Evolutionary conservation across 1,284 basidiomycete genomes (phyloP).

Genomic region (Moesziomyces sp.): DNA sequence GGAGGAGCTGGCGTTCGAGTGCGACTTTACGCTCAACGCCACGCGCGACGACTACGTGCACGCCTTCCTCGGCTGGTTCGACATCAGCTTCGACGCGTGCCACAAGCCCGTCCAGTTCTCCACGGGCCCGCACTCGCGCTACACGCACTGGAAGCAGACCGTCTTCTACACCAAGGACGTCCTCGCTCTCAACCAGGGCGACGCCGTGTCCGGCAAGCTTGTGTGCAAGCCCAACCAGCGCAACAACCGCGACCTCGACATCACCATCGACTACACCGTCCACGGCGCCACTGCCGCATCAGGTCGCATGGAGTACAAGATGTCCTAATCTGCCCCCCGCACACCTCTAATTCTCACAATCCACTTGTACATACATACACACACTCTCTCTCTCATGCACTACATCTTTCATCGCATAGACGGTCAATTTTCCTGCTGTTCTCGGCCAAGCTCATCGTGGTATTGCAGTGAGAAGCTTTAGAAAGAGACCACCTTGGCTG

Average conservation of each 20-base stretch:
- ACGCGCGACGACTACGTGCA: constrained; percentile 93
- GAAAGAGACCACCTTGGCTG: constrained; percentile 40
- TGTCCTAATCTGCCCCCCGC: constrained; percentile 40
- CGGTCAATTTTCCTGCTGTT: not conserved
- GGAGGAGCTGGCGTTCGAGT: constrained; percentile 89
- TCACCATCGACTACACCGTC: constrained; percentile 59
- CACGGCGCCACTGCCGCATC: constrained; percentile 41
- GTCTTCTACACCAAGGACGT: constrained; percentile 67
- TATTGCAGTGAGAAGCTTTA: constrained; percentile 3
- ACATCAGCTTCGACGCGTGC: constrained; percentile 93
- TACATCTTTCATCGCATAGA: constrained; percentile 5
- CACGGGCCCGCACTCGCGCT: constrained; percentile 65
- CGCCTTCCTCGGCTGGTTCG: constrained; percentile 99
- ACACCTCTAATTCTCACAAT: not conserved
- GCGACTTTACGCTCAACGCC: constrained; percentile 82
- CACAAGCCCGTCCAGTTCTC: constrained; percentile 86
- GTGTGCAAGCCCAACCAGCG: constrained; percentile 61
- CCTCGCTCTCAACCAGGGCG: constrained; percentile 60
- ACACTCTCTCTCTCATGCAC: not conserved
- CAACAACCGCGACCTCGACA: constrained; percentile 66
- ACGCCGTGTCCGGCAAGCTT: constrained; percentile 58
- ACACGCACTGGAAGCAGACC: constrained; percentile 69
- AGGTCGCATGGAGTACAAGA: constrained; percentile 65
- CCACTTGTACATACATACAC: not conserved
- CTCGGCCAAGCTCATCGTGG: not conserved